These are phyloP conservation scores for Cutaneotrichosporon sp. DNA, from an alignment of 1,284 basidiomycete species.

Conservation along the genomic window DNA sequence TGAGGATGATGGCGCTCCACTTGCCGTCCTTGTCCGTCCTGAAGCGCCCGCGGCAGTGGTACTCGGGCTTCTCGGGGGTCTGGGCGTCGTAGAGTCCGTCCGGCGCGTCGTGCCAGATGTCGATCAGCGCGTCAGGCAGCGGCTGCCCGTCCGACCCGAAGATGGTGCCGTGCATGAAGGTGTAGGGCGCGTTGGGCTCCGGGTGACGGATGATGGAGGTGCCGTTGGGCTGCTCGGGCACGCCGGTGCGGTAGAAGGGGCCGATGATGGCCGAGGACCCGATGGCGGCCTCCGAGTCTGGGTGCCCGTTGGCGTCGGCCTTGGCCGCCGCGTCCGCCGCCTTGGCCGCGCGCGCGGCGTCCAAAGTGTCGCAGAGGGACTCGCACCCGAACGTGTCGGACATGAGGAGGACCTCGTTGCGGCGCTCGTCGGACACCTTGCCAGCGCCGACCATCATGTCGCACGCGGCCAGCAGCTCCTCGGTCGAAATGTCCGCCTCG, in stretches of 20 bases:
- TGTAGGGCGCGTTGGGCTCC: conserved; percentile 39
- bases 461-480: conserved; percentile 52
- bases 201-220: conserved; percentile 39
- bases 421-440: conserved; percentile 47
- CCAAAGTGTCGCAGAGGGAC: conserved; percentile 38
- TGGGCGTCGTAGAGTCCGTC: conserved; percentile 55
- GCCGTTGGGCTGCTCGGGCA: conserved; percentile 43
- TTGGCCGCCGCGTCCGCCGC: neutral
- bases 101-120: conserved; percentile 52
- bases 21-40: conserved; percentile 45
- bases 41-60: conserved; percentile 46
- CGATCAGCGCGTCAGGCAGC: conserved; percentile 45
- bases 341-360: conserved; percentile 23
- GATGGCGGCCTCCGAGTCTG: neutral
- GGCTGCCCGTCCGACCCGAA: conserved; percentile 46
- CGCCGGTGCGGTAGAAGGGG: conserved; percentile 34
- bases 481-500: conserved; percentile 50
- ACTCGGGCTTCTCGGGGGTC: conserved; percentile 48
- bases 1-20: conserved; percentile 44
- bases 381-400: conserved; percentile 53
- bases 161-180: conserved; percentile 43
- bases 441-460: conserved; percentile 50
- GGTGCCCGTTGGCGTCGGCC: neutral
- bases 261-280: conserved; percentile 49
- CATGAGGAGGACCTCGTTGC: conserved; percentile 54